Evolutionary conservation across 345 rosid genomes (phyloP).

Genomic region (Citrus trifoliata): DNA sequence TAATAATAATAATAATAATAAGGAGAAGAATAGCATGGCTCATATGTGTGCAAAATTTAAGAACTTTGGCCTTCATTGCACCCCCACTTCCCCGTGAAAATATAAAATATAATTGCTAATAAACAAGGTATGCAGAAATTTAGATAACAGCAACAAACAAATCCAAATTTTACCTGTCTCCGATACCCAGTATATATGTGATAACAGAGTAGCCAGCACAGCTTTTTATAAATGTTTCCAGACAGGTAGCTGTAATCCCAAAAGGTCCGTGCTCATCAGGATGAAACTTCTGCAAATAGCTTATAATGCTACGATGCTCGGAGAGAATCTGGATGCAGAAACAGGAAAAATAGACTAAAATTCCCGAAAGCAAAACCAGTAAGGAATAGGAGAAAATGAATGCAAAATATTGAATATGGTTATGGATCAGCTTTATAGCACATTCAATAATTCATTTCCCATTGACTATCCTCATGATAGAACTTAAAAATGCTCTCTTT

Average conservation of each 20-base stretch:
- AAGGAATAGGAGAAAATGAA: not conserved
- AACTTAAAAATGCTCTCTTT: not conserved
- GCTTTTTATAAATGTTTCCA: constrained; percentile 93
- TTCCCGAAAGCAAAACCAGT: not conserved
- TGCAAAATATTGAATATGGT: not conserved
- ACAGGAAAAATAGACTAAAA: not conserved
- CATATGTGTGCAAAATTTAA: not conserved
- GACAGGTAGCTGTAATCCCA: constrained; percentile 92
- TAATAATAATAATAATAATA: not conserved
- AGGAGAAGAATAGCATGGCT: not conserved
- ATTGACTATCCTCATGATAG: not conserved
- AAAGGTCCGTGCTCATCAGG: constrained; percentile 95
- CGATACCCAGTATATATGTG: constrained; percentile 94
- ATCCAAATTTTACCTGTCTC: constrained; percentile 69
- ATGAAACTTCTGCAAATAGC: constrained; percentile 93
- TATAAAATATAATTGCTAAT: not conserved
- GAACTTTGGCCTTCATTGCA: not conserved
- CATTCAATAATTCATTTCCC: not conserved
- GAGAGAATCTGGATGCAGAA: constrained; percentile 66
- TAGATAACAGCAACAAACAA: not conserved
- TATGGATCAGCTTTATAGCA: not conserved
- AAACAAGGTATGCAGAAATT: not conserved
- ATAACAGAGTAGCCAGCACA: constrained; percentile 99
- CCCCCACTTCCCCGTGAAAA: not conserved
- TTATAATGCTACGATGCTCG: constrained; percentile 89